Conservation (phyloP, 2,329 filamentous ascomycete species). For the Aspergillus sp. region DNA sequence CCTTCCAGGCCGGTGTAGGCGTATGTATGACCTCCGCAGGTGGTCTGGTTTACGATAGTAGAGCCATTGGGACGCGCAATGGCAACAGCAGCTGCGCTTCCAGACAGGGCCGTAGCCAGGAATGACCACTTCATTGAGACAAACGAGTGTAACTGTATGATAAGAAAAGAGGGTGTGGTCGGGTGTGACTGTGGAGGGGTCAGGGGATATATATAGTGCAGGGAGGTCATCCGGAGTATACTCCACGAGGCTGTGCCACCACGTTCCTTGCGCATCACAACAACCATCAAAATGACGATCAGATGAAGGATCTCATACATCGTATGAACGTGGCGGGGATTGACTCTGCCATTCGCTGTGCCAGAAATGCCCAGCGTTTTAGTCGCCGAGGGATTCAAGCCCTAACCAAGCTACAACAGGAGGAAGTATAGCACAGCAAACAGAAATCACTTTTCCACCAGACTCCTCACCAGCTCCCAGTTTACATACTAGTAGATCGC, state of each 20-base stretch:
- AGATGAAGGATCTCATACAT: too few relatives aligned
- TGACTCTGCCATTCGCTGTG: background rate
- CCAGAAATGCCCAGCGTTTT: background rate
- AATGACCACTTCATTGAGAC: conserved; percentile 22
- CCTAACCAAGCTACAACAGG: background rate
- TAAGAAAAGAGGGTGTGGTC: background rate
- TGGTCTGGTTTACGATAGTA: conserved; percentile 46
- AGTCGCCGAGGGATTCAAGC: background rate
- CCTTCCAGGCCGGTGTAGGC: conserved; percentile 67
- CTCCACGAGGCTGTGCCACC: too few relatives aligned
- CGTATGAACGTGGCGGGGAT: background rate
- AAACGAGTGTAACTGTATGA: background rate
- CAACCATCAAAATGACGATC: too few relatives aligned
- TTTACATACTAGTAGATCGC: too few relatives aligned
- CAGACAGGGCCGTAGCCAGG: conserved; percentile 14
- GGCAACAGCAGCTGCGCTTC: conserved; percentile 16
- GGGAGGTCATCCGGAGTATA: too few relatives aligned
- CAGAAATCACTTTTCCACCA: background rate
- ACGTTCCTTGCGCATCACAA: too few relatives aligned
- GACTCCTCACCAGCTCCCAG: background rate
- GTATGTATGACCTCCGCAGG: conserved; percentile 61
- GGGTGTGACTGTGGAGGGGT: too few relatives aligned
- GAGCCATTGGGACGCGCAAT: background rate
- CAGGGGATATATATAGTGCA: too few relatives aligned
- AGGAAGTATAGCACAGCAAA: background rate